Conservation (phyloP, 345 rosid genomes). For the Eucalyptus cloeziana region DNA sequence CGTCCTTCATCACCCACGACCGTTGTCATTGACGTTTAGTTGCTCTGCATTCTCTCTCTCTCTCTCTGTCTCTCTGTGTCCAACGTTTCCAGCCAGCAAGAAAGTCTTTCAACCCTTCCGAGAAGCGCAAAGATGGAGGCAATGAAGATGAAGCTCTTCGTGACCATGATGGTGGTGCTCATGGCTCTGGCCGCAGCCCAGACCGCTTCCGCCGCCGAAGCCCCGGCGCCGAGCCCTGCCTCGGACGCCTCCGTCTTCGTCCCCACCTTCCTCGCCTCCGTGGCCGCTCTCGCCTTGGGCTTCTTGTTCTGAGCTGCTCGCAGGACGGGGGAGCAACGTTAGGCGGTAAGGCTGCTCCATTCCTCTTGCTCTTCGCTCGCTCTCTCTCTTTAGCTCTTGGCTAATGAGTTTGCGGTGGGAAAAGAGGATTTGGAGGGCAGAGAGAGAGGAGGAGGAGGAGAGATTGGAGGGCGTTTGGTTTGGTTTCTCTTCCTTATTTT, state of each 20-base stretch:
- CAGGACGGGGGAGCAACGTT: background rate
- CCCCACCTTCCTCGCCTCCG: constrained; percentile 3
- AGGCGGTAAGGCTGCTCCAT: background rate
- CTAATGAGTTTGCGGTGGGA: background rate
- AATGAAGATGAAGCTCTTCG: background rate
- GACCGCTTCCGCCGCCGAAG: background rate
- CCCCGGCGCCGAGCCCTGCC: constrained; percentile 12
- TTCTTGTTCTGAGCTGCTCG: background rate
- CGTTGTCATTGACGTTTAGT: background rate
- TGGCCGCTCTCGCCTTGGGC: constrained; percentile 2
- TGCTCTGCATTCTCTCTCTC: background rate
- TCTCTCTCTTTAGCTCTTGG: background rate
- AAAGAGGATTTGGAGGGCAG: background rate
- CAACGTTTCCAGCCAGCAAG: background rate
- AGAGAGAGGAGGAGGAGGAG: background rate
- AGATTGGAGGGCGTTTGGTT: background rate
- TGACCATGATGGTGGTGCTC: background rate
- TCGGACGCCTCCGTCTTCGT: background rate
- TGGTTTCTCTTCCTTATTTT: background rate
- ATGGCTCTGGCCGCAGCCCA: background rate
- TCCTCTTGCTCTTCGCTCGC: background rate
- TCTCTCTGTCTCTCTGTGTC: background rate
- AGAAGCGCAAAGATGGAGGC: constrained; percentile 1
- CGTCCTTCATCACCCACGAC: background rate
- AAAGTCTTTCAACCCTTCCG: background rate